A percentile compares a stretch with the other conserved stretches of the same genome.
phyloP scores from a whole-genome alignment of 106 monocot genomes.

The Amphibolis antarctica region DNA sequence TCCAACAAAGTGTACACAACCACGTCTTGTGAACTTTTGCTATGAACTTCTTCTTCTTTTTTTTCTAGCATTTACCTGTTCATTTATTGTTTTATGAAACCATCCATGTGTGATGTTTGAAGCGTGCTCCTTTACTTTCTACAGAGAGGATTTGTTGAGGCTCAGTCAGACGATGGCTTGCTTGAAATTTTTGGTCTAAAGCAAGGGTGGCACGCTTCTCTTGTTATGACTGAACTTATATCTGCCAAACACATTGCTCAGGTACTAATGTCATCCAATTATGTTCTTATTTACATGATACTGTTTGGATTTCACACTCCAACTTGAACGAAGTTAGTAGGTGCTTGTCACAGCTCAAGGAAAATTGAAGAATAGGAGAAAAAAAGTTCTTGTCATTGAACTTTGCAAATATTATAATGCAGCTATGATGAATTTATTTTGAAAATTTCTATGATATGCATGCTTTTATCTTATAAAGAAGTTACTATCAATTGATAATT shows the following conservation, averaged over 20 bases:
- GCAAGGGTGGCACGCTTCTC: constrained; percentile 98
- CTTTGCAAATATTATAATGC: too few species aligned
- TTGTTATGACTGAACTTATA: constrained; percentile 93
- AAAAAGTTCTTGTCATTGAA: too few species aligned
- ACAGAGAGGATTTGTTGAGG: constrained; percentile 92
- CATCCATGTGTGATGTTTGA: neutral
- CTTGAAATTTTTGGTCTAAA: constrained; percentile 94
- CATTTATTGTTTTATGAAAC: neutral
- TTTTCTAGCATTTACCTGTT: neutral
- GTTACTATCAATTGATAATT: too few species aligned
- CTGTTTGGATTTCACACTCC: neutral
- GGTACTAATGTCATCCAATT: constrained; percentile 21
- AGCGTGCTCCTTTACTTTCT: neutral
- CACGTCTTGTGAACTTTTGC: too few species aligned
- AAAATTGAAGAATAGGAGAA: too few species aligned
- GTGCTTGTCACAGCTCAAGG: too few species aligned
- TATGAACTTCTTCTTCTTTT: too few species aligned
- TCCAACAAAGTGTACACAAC: too few species aligned
- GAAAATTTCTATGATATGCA: too few species aligned
- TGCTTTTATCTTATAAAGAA: too few species aligned
- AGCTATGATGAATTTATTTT: too few species aligned
- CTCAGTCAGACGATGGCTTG: constrained; percentile 85
- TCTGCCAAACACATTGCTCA: constrained; percentile 94
- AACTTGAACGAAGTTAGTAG: too few species aligned
- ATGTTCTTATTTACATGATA: neutral